Base-by-base conservation (phyloP, 768 basidiomycete genomes). In the Suillus americanus region DNA sequence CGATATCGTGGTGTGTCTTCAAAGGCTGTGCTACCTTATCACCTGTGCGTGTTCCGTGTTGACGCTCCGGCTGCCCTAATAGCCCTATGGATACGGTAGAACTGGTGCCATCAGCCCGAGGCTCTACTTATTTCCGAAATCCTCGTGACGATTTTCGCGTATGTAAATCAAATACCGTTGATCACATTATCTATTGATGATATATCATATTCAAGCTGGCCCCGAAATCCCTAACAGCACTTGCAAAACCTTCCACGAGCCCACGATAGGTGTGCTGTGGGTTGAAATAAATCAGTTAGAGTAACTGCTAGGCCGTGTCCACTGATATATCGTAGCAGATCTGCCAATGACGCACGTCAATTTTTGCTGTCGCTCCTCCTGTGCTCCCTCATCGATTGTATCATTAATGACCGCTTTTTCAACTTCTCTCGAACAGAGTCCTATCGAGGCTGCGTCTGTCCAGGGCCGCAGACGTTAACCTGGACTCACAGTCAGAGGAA, bases 401-500 rank as follows among this genome's bases (percentile, higher is more conserved):
- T 13, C 14, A 28, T 28, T 16, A 6, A n/a, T 30, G 16, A 51
- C 8, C 25, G 1, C 48, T 16, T 18, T 18, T 25, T 48, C 23
- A 25, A 1, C 9, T 35, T 35, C 35, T 50, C 25, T 23, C 46
- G 2, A 5, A 28, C 28, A 16, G n/a, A n/a, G n/a, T 20, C 20
- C 8, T 35, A 35, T 35, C 38, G 5, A n/a, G 23, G 0, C 4
- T 50, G 48, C 13, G 6, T 25, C 6, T 50, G 25, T 10, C 48
- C 48, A 14, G n/a, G 25, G 23, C 23, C 25, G 48, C 13, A 13
- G 13, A 25, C 13, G 2, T 48, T 25, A 23, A 25, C 23, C 45
- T n/a, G n/a, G n/a, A 10, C 20, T 45, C n/a, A 7, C 10, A 45
- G 8, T 10, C 20, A 3, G 43, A n/a, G 20, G 45, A 72, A 79